A percentile compares a stretch with the other conserved stretches of the same genome.
These are phyloP conservation scores for Pelargonium myrrhifolium DNA, from an alignment of 441 rosid genomes.

Conservation along the genomic window DNA sequence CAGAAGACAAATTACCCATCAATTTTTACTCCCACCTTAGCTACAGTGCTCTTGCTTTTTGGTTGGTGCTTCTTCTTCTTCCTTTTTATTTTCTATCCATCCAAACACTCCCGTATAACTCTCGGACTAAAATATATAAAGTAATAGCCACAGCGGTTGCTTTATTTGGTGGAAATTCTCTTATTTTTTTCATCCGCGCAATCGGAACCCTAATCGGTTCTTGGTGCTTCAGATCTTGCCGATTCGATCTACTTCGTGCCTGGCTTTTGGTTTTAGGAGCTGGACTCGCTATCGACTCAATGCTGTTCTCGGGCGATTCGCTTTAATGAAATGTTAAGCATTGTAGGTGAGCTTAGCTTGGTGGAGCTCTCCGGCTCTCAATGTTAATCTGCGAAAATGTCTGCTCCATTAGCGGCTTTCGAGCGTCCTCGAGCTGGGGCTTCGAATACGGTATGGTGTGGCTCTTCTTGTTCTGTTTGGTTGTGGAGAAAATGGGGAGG, in stretches of 20 bases:
- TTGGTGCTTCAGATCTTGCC: slow-evolving; percentile 31
- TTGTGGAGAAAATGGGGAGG: slow-evolving; percentile 19
- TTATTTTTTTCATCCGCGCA: slow-evolving; percentile 2
- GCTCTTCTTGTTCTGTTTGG: slow-evolving; percentile 15
- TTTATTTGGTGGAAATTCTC: slow-evolving; percentile 9
- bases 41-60: not conserved
- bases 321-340: slow-evolving; percentile 26
- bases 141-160: slow-evolving; percentile 24
- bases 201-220: slow-evolving; percentile 6
- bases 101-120: not conserved
- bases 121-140: not conserved
- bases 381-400: slow-evolving; percentile 48
- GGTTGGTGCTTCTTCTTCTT: slow-evolving; percentile 4
- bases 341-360: slow-evolving; percentile 7
- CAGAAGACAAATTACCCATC: slow-evolving; percentile 10
- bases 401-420: slow-evolving; percentile 73
- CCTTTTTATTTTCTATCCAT: not conserved
- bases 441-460: slow-evolving; percentile 66
- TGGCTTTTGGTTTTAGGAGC: slow-evolving; percentile 16
- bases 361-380: slow-evolving; percentile 2
- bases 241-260: slow-evolving; percentile 16
- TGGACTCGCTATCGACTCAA: slow-evolving; percentile 11
- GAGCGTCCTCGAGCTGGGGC: slow-evolving; percentile 72
- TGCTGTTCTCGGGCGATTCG: slow-evolving; percentile 23
- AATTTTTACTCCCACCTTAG: slow-evolving; percentile 1